phyloP scores from a whole-genome alignment of 345 rosid species.

The Cochlearia excelsa region DNA sequence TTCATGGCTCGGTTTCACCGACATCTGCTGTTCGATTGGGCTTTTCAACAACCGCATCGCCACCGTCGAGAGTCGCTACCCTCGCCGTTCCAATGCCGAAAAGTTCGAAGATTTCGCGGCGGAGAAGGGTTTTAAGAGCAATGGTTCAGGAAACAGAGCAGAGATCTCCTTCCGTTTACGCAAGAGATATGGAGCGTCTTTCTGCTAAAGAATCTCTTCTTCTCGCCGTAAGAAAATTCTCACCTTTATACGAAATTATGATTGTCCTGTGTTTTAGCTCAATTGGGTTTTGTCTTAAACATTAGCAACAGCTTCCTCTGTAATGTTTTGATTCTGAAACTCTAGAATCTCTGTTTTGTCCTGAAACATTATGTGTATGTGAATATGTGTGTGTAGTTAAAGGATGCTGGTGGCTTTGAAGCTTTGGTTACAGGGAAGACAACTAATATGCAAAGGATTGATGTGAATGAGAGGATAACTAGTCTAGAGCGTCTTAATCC shows the following conservation, averaged over 20 bases:
- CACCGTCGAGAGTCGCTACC: conserved; percentile 26
- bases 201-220: conserved; percentile 95
- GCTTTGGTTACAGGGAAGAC: conserved; percentile 71
- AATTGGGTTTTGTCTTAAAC: not conserved
- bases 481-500: conserved; percentile 92
- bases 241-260: not conserved
- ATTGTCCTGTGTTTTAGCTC: not conserved
- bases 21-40: conserved; percentile 31
- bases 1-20: conserved; percentile 36
- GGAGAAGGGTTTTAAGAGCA: conserved; percentile 35
- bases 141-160: conserved; percentile 72
- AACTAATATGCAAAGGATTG: conserved; percentile 70
- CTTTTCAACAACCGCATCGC: conserved; percentile 25
- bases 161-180: conserved; percentile 75
- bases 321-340: conserved; percentile 7
- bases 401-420: conserved; percentile 92
- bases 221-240: conserved; percentile 61
- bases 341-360: conserved; percentile 5
- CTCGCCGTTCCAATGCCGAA: conserved; percentile 25
- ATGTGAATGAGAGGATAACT: conserved; percentile 83
- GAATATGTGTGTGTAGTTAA: conserved; percentile 54
- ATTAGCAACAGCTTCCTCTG: not conserved
- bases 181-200: conserved; percentile 95
- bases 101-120: conserved; percentile 23
- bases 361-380: not conserved